Conservation (phyloP, 345 rosid species). For the Salix udensis region DNA sequence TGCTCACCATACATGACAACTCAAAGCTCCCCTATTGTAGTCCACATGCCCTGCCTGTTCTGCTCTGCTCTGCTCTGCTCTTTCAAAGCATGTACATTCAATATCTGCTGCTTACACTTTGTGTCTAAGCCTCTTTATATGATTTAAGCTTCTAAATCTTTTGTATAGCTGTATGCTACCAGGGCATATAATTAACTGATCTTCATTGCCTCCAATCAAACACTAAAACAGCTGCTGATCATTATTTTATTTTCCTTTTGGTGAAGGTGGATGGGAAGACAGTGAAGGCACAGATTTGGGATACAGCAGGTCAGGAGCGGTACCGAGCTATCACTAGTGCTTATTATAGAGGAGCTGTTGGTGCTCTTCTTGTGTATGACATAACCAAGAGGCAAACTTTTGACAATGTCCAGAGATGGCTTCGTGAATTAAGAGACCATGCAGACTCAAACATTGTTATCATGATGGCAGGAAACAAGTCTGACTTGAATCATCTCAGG, state of each 20-base stretch:
- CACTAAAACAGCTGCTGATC: neutral
- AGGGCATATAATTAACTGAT: neutral
- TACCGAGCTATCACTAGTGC: neutral
- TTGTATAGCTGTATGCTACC: neutral
- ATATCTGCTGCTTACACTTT: neutral
- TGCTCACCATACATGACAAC: neutral
- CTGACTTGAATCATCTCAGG: neutral
- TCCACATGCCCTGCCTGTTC: neutral
- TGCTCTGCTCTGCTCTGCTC: neutral
- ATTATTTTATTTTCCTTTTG: neutral
- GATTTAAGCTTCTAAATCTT: neutral
- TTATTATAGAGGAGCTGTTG: neutral
- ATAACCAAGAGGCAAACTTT: neutral
- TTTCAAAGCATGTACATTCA: neutral
- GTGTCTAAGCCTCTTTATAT: neutral
- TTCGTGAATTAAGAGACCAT: neutral
- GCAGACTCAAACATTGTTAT: neutral
- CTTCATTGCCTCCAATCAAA: neutral
- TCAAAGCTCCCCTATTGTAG: neutral
- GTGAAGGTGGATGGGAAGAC: neutral
- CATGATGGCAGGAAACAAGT: neutral
- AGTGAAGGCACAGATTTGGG: neutral
- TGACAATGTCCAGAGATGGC: neutral
- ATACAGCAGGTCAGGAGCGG: neutral
- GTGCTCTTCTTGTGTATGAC: conserved; percentile 1